A percentile compares a stretch with the other conserved stretches of the same genome.
Evolutionary conservation across 441 rosid genomes (phyloP).

Genomic region (Adansonia rubrostipa): DNA sequence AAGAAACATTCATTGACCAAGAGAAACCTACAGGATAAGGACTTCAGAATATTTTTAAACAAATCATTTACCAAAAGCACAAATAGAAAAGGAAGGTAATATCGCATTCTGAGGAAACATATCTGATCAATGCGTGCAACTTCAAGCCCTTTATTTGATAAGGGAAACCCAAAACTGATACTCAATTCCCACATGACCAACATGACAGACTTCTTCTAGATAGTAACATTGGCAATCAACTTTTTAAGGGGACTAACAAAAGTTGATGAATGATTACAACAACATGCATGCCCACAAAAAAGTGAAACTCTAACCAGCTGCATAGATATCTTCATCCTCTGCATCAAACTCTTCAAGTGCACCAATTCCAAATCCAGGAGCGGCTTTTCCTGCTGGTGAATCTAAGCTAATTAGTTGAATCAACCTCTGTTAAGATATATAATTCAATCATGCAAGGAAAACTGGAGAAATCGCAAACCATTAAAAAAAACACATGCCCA

Average conservation of each 20-base stretch:
- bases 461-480: constrained; percentile 11
- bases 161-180: background rate
- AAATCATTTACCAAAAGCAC: background rate
- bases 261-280: background rate
- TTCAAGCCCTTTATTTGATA: constrained; percentile 7
- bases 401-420: constrained; percentile 44
- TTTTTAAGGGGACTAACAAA: background rate
- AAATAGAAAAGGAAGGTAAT: constrained; percentile 8
- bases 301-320: constrained; percentile 52
- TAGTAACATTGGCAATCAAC: background rate
- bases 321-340: constrained; percentile 96
- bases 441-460: constrained; percentile 23
- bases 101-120: constrained; percentile 14
- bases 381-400: constrained; percentile 88
- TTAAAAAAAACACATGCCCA: background rate
- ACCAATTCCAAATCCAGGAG: constrained; percentile 98
- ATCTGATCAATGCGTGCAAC: background rate
- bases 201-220: constrained; percentile 6
- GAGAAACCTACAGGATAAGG: constrained; percentile 6
- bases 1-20: constrained; percentile 7
- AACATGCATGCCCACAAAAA: constrained; percentile 9
- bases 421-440: constrained; percentile 25
- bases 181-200: background rate
- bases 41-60: background rate
- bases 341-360: constrained; percentile 95